Percentiles rank a stretch among this genome's conserved stretches.
Evolutionary conservation across 768 basidiomycete species (phyloP).

Genomic region (Mycena vulgaris): DNA sequence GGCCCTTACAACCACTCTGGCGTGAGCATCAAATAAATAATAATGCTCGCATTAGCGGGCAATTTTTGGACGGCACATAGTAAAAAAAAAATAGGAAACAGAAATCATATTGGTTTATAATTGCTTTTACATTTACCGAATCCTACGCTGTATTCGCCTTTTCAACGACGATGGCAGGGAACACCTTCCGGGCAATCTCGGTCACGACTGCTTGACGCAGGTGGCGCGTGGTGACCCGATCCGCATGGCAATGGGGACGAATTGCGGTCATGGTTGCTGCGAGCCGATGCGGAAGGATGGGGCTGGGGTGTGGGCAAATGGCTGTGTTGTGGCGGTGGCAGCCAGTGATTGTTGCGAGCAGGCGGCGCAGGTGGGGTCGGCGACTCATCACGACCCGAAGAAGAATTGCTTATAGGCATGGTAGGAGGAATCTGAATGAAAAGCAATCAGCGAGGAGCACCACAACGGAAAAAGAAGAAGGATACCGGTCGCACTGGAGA

Average conservation of each 20-base stretch:
- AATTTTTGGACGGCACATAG: background rate
- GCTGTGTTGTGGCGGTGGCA: background rate
- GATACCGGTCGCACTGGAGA: conserved; percentile 5
- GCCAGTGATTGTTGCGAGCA: background rate
- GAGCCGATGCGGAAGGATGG: background rate
- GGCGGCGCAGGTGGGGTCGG: background rate
- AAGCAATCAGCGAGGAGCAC: background rate
- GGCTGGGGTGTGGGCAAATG: background rate
- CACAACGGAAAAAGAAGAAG: background rate
- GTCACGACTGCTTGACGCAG: background rate
- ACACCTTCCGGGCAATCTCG: background rate
- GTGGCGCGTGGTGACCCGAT: background rate
- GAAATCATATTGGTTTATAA: conserved; percentile 2
- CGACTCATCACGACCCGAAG: background rate
- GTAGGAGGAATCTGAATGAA: background rate
- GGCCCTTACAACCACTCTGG: background rate
- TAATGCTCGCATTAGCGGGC: background rate
- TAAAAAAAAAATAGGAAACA: background rate
- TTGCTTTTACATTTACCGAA: background rate
- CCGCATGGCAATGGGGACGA: background rate
- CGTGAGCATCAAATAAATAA: background rate
- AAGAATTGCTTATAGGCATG: background rate
- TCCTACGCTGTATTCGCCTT: background rate
- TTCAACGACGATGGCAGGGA: background rate
- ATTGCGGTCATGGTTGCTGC: background rate